Conservation (phyloP, 1,139 yeast genomes). For the Debaryomycetaceae sp. region DNA sequence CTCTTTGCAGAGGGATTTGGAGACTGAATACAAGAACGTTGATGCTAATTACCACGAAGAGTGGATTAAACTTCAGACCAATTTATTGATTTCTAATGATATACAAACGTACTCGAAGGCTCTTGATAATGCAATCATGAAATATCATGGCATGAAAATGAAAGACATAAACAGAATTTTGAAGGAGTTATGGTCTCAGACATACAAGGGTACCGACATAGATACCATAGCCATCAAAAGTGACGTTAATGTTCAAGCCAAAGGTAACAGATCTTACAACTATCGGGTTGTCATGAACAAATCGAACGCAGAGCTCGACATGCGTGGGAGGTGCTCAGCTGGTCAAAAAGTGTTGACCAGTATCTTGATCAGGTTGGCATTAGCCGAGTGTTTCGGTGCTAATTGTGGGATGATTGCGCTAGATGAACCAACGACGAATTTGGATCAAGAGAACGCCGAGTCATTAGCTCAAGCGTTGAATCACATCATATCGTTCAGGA, state of each 20-base stretch:
- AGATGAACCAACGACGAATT: constrained; percentile 96
- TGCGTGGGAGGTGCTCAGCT: constrained; percentile 98
- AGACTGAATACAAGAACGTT: constrained; percentile 67
- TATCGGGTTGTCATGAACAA: constrained; percentile 95
- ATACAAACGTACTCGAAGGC: constrained; percentile 80
- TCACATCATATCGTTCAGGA: constrained; percentile 70
- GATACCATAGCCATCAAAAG: constrained; percentile 85
- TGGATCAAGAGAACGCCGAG: constrained; percentile 86
- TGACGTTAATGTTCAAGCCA: constrained; percentile 60
- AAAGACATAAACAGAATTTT: constrained; percentile 83
- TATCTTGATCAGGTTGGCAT: constrained; percentile 82
- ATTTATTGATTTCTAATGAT: constrained; percentile 78
- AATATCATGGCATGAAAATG: constrained; percentile 89
- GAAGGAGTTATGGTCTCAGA: constrained; percentile 89
- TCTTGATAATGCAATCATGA: constrained; percentile 90
- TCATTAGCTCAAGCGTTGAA: constrained; percentile 80
- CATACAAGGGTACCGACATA: constrained; percentile 94
- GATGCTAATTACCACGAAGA: constrained; percentile 63
- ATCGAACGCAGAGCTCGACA: constrained; percentile 86
- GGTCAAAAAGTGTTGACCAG: constrained; percentile 96
- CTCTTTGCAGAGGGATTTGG: constrained; percentile 54
- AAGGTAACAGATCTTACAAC: constrained; percentile 74
- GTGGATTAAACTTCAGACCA: constrained; percentile 75
- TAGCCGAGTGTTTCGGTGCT: constrained; percentile 93
- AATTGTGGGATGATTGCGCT: constrained; percentile 94